Percentiles rank a stretch among this genome's conserved stretches.
phyloP scores from a whole-genome alignment of 169 alveolate species.

The Eimeria sp. region DNA sequence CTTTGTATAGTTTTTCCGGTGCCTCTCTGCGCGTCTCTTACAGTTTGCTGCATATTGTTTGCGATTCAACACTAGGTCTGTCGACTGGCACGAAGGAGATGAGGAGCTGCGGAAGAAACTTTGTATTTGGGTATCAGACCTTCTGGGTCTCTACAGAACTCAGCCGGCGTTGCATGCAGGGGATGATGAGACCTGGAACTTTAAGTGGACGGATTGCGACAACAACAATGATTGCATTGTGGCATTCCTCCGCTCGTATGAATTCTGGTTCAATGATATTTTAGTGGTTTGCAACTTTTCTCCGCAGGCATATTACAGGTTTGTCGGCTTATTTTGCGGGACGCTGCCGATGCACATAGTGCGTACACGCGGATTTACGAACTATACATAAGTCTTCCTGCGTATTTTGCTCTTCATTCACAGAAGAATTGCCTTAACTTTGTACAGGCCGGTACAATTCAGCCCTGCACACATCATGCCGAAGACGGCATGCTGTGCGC shows the following conservation, averaged over 20 bases:
- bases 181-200: constrained; percentile 88
- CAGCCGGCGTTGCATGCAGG: constrained; percentile 88
- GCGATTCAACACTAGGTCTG: constrained; percentile 78
- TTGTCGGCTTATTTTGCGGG: background rate
- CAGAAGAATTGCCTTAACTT: background rate
- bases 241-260: constrained; percentile 86
- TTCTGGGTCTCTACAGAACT: constrained; percentile 83
- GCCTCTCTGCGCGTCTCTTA: background rate
- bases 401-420: background rate
- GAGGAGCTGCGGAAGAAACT: constrained; percentile 86
- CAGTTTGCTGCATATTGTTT: background rate
- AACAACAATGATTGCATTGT: constrained; percentile 86
- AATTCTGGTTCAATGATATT: constrained; percentile 86
- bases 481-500: background rate
- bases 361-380: background rate
- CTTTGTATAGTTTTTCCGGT: background rate
- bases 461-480: background rate
- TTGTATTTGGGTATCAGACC: constrained; percentile 86
- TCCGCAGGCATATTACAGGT: constrained; percentile 83
- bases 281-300: constrained; percentile 87
- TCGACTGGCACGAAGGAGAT: constrained; percentile 89
- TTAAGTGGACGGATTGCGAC: constrained; percentile 89
- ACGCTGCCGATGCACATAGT: background rate
- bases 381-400: background rate
- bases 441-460: background rate